phyloP scores from a whole-genome alignment of 257 asterid species.

The Osmanthus fragrans region DNA sequence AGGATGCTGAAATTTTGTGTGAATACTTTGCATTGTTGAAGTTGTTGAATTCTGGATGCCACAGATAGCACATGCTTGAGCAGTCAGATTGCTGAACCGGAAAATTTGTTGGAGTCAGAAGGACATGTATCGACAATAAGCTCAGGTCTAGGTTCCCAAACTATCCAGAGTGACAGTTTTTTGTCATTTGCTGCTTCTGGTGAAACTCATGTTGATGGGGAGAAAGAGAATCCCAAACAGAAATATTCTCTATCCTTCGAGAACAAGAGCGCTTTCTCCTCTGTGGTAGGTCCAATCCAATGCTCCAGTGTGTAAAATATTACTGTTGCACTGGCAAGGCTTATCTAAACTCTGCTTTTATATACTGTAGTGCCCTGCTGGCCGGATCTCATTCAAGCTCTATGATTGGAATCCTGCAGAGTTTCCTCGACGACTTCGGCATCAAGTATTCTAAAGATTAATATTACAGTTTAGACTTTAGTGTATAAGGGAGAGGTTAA shows the following conservation, averaged over 20 bases:
- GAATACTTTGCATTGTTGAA: background rate
- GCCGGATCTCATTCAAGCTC: conserved; percentile 93
- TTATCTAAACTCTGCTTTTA: conserved; percentile 4
- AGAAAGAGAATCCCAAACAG: conserved; percentile 47
- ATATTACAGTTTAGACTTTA: conserved; percentile 80
- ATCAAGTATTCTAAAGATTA: conserved; percentile 78
- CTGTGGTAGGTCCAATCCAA: conserved; percentile 49
- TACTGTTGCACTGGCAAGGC: conserved; percentile 21
- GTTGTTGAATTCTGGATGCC: conserved; percentile 27
- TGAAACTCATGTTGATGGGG: conserved; percentile 45
- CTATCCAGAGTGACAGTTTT: conserved; percentile 49
- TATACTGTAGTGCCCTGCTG: conserved; percentile 73
- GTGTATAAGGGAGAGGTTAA: conserved; percentile 38
- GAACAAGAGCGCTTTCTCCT: conserved; percentile 65
- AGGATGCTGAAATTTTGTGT: background rate
- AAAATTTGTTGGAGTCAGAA: conserved; percentile 52
- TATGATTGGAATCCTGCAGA: conserved; percentile 98
- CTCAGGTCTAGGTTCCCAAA: conserved; percentile 49
- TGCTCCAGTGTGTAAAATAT: background rate
- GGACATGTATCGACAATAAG: conserved; percentile 44
- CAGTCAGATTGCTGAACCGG: conserved; percentile 53
- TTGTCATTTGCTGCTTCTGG: conserved; percentile 45
- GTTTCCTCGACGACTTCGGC: conserved; percentile 91
- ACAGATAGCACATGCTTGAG: conserved; percentile 49
- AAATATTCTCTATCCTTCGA: conserved; percentile 57